Evolutionary conservation across 257 asterid genomes (phyloP), one percentile per base, ranked within the genome.

Genomic region (Lithospermum erythrorhizon): DNA sequence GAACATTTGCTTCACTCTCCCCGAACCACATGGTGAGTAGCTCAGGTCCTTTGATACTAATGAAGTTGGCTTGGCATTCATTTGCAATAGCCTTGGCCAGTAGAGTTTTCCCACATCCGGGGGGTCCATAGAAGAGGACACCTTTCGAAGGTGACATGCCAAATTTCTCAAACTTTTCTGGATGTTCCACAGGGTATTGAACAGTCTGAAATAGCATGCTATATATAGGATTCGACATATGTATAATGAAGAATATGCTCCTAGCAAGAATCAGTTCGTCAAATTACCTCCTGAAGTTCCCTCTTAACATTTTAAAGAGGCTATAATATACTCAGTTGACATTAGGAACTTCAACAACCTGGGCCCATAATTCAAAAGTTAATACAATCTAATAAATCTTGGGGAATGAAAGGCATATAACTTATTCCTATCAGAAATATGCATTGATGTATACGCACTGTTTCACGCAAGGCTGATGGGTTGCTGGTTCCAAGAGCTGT

Each of bases 11-110:
- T 61, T 83, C 89, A 75, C 89, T 82, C 72, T 82, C 89, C 58
- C 90, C 90, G 37, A 83, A 83, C 86, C 86, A 83, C 90, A 80
- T 83, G 10, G 89, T 82, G 37, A 82, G 86, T 69, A 82, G 63
- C 66, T 82, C 89, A 23, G 86, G 89, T 16, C 89, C 89, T 75
- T 82, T 82, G 19, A 82, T 61, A 60, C 87, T 76, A 22, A 82
- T 82, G 63, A 80, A 80, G 57, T 80, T 83, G 68, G 86, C 89
- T 65, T 77, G 86, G 32, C 86, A 80, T 76, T 83, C 90, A 37
- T 83, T 83, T 41, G 90, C 84, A 45, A 83, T 78, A 53, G 90
- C 90, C 78, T 80, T 83, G 63, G 90, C 89, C 27, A 82, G 78
- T 24, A 82, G 59, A 57, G 89, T 82, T 66, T 82, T 82, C 3